Evolutionary conservation across 2,329 filamentous ascomycete genomes (phyloP), one percentile per base, ranked within the genome.

Genomic region (Cercospora beticola): DNA sequence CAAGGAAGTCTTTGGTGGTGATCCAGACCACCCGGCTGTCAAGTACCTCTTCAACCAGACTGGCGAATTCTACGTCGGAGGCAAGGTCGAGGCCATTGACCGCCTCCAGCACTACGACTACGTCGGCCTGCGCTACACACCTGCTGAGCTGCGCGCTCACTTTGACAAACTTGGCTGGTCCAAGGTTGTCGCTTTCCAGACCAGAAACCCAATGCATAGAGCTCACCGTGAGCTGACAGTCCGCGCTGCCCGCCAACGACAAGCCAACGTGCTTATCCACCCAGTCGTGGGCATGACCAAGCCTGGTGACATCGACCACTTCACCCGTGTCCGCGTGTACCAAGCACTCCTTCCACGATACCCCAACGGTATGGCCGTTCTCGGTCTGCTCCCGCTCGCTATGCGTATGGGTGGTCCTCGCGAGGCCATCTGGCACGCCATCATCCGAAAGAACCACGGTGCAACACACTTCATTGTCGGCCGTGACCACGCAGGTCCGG

Each of bases 81-180:
- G 95, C 80, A 97, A 96, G 88, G 84, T 99, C 73, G 92, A 98
- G 80, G 95, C 95, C 71, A 90, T 99, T 80, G 94, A 94, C 87
- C 91, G 93, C 75, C 87, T 97, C 70, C 93, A 96, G 85, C 95
- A 99, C 87, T 99, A 99, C 85, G 95, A 99, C 85, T 98, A 98
- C 85, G 92, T 98, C 75, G 95, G 92, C 78, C 88, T 98, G 68
- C 90, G 95, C 85, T 98, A 94, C 84, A 96, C 95, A 10, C 95
- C 95, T 72, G 90, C 95, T 60, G 95, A 99, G 85, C 87, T 99
- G 77, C 92, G 95, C 77, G 86, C 92, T 73, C 94, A 98, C 86
- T 99, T 99, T 80, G 95, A 98, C 87, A 99, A 99, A 88, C 93
- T 99, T 76, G 95, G 95, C 83, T 99, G 95, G 95, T 90, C 92